These are phyloP conservation scores for Pulveroboletus ravenelii DNA, from an alignment of 768 basidiomycete species.

Conservation along the genomic window DNA sequence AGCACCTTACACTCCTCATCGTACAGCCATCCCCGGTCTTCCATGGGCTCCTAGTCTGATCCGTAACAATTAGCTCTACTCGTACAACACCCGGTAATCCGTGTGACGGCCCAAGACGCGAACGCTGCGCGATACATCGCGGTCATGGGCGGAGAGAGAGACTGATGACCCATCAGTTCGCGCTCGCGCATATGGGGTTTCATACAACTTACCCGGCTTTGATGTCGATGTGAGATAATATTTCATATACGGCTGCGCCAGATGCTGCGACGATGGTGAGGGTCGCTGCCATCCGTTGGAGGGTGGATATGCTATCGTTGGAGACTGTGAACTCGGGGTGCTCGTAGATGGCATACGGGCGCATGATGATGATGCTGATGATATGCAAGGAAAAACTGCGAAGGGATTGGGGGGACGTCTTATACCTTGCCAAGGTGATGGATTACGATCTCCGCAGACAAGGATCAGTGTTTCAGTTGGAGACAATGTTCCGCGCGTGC, in stretches of 20 bases:
- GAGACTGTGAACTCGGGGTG: slow-evolving; percentile 32
- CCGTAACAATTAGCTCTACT: neutral
- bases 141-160: slow-evolving; percentile 13
- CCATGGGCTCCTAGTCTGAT: neutral
- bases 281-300: slow-evolving; percentile 24
- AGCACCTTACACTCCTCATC: slow-evolving; percentile 11
- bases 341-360: slow-evolving; percentile 31
- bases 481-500: neutral
- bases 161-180: slow-evolving; percentile 5
- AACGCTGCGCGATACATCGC: too few relatives aligned
- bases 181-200: neutral
- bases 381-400: neutral
- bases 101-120: too few relatives aligned
- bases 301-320: slow-evolving; percentile 16
- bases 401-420: slow-evolving; percentile 2
- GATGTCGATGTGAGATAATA: slow-evolving; percentile 15
- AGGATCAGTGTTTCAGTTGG: slow-evolving; percentile 12
- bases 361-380: slow-evolving; percentile 20
- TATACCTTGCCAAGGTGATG: slow-evolving; percentile 1
- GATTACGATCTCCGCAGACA: slow-evolving; percentile 10
- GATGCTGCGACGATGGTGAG: slow-evolving; percentile 31
- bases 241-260: slow-evolving; percentile 28
- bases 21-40: neutral
- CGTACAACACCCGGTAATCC: slow-evolving; percentile 11
- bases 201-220: slow-evolving; percentile 16